Evolutionary conservation across 1,284 basidiomycete species (phyloP).

Genomic region (Neotropicomus parvogracilis): DNA sequence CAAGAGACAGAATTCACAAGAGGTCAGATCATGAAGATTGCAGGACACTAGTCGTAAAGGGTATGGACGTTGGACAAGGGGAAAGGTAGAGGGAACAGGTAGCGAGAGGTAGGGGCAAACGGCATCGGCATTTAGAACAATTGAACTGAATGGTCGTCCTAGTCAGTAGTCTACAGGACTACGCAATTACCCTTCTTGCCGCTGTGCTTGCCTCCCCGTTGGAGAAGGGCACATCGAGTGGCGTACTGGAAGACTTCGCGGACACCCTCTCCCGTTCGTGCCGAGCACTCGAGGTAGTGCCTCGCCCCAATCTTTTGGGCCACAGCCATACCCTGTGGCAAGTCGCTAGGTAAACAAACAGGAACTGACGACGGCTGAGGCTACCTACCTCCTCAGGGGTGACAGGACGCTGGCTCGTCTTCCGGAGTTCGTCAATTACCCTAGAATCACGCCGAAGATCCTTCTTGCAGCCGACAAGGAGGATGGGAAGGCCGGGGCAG

Average conservation of each 20-base stretch:
- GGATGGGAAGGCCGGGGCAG: slow-evolving; percentile 82
- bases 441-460: slow-evolving; percentile 78
- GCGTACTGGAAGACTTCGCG: slow-evolving; percentile 91
- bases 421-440: slow-evolving; percentile 77
- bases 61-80: slow-evolving; percentile 32
- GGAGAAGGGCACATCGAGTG: slow-evolving; percentile 75
- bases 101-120: slow-evolving; percentile 18
- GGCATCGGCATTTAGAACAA: slow-evolving; percentile 22
- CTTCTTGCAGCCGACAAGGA: slow-evolving; percentile 92
- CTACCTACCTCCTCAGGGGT: slow-evolving; percentile 64
- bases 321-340: slow-evolving; percentile 72
- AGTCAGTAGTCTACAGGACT: slow-evolving; percentile 47
- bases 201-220: slow-evolving; percentile 43
- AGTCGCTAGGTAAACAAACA: slow-evolving; percentile 2
- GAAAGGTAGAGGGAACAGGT: slow-evolving; percentile 12
- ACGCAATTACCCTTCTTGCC: slow-evolving; percentile 46
- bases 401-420: slow-evolving; percentile 80
- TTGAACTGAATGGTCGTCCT: slow-evolving; percentile 14
- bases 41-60: slow-evolving; percentile 37
- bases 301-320: slow-evolving; percentile 87
- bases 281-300: slow-evolving; percentile 88
- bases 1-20: slow-evolving; percentile 16
- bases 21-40: slow-evolving; percentile 38
- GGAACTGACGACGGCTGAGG: not conserved
- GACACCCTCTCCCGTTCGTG: slow-evolving; percentile 86